Percentiles rank a stretch among this genome's conserved stretches.
These are phyloP conservation scores for Boeremia exigua DNA, from an alignment of 2,329 filamentous ascomycete species.

Conservation along the genomic window DNA sequence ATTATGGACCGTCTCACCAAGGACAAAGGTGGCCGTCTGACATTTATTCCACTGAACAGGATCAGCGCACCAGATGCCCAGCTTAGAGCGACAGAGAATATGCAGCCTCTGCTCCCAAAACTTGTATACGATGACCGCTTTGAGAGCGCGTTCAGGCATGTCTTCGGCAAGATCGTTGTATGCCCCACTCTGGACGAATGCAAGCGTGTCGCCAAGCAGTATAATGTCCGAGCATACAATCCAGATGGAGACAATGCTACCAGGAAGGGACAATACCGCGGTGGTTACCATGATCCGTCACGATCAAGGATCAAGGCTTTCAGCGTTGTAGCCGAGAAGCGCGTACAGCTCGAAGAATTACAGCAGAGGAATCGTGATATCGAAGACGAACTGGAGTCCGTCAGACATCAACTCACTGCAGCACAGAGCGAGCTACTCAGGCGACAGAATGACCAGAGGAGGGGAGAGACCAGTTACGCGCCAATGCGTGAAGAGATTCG, in stretches of 20 bases:
- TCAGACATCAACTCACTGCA: constrained; percentile 87
- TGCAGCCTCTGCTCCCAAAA: constrained; percentile 84
- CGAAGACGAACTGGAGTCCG: constrained; percentile 71
- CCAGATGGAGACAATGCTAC: constrained; percentile 94
- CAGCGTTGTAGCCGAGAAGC: constrained; percentile 74
- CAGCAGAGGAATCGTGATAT: constrained; percentile 70
- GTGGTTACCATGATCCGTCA: constrained; percentile 87
- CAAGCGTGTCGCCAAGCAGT: constrained; percentile 88
- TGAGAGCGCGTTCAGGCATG: constrained; percentile 87
- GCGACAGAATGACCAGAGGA: constrained; percentile 76
- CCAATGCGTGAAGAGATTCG: constrained; percentile 79
- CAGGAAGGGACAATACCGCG: constrained; percentile 92
- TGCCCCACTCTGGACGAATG: constrained; percentile 89
- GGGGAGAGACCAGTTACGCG: constrained; percentile 81
- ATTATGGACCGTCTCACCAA: constrained; percentile 81
- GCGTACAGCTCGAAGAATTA: constrained; percentile 74
- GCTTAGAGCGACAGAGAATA: constrained; percentile 84
- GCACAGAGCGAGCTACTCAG: constrained; percentile 86
- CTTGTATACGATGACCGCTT: constrained; percentile 78
- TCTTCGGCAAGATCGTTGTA: constrained; percentile 94
- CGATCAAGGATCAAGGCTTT: constrained; percentile 88
- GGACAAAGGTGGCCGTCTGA: constrained; percentile 83
- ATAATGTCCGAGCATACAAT: constrained; percentile 91
- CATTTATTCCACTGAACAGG: constrained; percentile 91
- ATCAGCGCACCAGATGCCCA: constrained; percentile 74